Evolutionary conservation across 306 rosid species (phyloP).

Genomic region (Arachis hypogaea): DNA sequence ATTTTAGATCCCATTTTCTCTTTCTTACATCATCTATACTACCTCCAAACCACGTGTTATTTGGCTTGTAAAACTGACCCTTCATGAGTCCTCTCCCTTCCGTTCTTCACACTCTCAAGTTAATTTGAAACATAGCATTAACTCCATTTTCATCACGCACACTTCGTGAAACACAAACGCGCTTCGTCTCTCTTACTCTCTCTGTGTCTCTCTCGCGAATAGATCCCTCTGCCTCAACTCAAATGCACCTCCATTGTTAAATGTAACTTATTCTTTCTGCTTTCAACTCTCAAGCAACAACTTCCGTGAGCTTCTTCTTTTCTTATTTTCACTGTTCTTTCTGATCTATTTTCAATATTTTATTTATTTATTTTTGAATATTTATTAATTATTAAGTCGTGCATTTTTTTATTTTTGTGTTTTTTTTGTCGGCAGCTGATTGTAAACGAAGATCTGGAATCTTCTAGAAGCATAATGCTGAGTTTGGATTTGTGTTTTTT

Average conservation of each 20-base stretch:
- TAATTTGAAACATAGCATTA: constrained; percentile 51
- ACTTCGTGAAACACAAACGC: constrained; percentile 52
- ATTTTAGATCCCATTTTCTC: too few relatives aligned
- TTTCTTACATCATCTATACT: too few relatives aligned
- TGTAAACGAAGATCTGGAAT: constrained; percentile 44
- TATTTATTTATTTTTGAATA: background rate
- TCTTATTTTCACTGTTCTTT: constrained; percentile 25
- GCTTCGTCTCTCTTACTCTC: constrained; percentile 24
- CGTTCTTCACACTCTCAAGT: constrained; percentile 35
- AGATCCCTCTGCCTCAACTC: constrained; percentile 23
- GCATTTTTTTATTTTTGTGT: constrained; percentile 3
- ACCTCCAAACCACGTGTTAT: too few relatives aligned
- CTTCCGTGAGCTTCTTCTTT: constrained; percentile 20
- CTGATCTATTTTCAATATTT: constrained; percentile 6
- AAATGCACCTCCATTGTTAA: background rate
- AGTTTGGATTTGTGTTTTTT: background rate
- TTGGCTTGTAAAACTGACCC: constrained; percentile 7
- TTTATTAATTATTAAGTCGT: background rate
- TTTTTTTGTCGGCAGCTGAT: constrained; percentile 21
- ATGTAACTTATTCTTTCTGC: constrained; percentile 20
- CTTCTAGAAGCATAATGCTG: constrained; percentile 12
- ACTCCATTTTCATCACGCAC: constrained; percentile 32
- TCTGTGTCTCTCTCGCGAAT: background rate
- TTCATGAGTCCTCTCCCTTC: constrained; percentile 12
- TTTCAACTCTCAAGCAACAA: constrained; percentile 39